A percentile compares a stretch with the other conserved stretches of the same genome.
These are phyloP conservation scores for Cryptosporidium baileyi DNA, from an alignment of 169 alveolate species.

Conservation along the genomic window DNA sequence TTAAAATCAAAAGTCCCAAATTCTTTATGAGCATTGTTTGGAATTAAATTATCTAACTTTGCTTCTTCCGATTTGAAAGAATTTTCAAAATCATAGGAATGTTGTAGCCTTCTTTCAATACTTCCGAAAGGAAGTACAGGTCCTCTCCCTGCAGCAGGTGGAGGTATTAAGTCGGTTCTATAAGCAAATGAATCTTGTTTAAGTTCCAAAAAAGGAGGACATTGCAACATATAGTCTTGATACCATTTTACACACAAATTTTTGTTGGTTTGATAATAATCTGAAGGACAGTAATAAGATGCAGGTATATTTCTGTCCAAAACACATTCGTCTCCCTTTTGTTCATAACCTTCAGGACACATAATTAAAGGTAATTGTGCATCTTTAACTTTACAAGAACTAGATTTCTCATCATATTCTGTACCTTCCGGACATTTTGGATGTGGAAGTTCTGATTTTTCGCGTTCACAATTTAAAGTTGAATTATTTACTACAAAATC, in stretches of 20 bases:
- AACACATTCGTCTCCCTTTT: constrained; percentile 54
- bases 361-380: constrained; percentile 63
- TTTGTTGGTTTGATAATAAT: constrained; percentile 47
- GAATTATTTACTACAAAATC: constrained; percentile 19
- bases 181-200: constrained; percentile 18
- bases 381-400: constrained; percentile 52
- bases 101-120: constrained; percentile 30
- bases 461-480: constrained; percentile 36
- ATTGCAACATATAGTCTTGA: constrained; percentile 60
- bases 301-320: constrained; percentile 54
- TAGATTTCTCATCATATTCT: constrained; percentile 24
- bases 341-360: constrained; percentile 69
- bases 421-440: constrained; percentile 68
- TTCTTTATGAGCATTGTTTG: not conserved
- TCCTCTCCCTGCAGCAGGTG: constrained; percentile 68
- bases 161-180: constrained; percentile 63
- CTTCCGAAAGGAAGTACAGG: constrained; percentile 32
- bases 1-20: not conserved
- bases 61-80: not conserved
- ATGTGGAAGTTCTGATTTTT: constrained; percentile 46
- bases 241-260: constrained; percentile 66
- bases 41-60: not conserved
- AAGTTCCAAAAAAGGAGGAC: constrained; percentile 55
- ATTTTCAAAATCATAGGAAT: not conserved
- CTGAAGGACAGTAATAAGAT: constrained; percentile 55